phyloP scores from a whole-genome alignment of 1,139 yeast species.

The Taiozyma sp. region DNA sequence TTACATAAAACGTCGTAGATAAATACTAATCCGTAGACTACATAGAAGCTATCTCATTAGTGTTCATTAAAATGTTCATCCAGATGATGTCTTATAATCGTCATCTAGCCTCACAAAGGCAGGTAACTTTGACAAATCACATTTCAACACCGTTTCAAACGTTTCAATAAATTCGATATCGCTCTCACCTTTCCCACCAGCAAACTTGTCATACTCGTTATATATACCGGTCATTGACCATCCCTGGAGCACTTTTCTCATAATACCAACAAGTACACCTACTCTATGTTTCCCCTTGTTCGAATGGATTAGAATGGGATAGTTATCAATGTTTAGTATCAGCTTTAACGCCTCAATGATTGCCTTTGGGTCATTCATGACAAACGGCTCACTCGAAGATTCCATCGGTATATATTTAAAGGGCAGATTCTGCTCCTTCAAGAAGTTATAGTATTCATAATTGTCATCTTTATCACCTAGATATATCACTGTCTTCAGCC shows the following conservation, averaged over 20 bases:
- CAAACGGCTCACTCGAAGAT: constrained; percentile 73
- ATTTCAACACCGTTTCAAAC: constrained; percentile 15
- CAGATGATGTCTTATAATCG: not conserved
- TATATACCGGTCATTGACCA: constrained; percentile 93
- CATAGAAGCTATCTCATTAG: not conserved
- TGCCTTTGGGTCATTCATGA: constrained; percentile 51
- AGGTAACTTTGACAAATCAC: constrained; percentile 17
- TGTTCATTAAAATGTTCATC: not conserved
- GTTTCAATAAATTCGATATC: constrained; percentile 60
- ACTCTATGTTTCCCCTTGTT: constrained; percentile 95
- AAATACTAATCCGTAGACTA: not conserved
- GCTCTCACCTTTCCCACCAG: constrained; percentile 89
- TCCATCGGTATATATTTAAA: constrained; percentile 63
- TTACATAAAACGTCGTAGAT: not conserved
- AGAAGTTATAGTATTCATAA: constrained; percentile 65
- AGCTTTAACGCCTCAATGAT: constrained; percentile 59
- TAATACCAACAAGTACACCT: constrained; percentile 85
- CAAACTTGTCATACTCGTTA: constrained; percentile 90
- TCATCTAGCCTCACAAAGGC: constrained; percentile 18
- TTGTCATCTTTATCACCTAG: constrained; percentile 72
- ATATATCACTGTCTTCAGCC: constrained; percentile 75
- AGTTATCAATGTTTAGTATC: constrained; percentile 64
- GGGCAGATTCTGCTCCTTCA: constrained; percentile 44
- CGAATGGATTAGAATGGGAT: constrained; percentile 85
- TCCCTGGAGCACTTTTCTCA: constrained; percentile 81